Conservation (phyloP, 306 rosid species). For the Alnus rubra region DNA sequence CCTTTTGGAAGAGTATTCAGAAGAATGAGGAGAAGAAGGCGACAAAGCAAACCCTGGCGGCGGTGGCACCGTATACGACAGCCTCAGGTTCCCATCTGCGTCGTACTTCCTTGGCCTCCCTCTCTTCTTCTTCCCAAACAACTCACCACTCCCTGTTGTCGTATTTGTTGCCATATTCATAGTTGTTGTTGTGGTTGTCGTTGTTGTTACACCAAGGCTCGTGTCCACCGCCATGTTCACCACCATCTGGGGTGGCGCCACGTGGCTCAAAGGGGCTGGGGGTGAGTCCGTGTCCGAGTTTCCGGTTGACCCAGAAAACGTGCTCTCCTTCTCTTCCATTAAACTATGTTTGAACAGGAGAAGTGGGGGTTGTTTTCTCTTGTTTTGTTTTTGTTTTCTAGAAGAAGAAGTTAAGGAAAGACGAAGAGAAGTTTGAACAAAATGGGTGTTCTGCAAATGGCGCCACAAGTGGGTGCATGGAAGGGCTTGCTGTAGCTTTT, state of each 20-base stretch:
- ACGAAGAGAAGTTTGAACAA: conserved; percentile 45
- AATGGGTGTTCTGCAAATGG: conserved; percentile 54
- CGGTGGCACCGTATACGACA: conserved; percentile 29
- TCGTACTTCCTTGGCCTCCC: conserved; percentile 90
- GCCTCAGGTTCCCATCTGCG: conserved; percentile 58
- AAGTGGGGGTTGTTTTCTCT: not conserved
- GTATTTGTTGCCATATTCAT: not conserved
- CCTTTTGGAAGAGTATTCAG: conserved; percentile 50
- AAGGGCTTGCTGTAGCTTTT: conserved; percentile 3
- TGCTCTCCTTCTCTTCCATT: conserved; percentile 59
- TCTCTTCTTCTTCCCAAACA: conserved; percentile 70
- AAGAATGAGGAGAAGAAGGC: conserved; percentile 34
- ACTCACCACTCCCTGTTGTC: conserved; percentile 41
- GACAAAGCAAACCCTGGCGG: conserved; percentile 60
- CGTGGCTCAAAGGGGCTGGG: conserved; percentile 26
- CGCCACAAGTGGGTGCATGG: conserved; percentile 53
- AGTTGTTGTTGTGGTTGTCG: too few species aligned
- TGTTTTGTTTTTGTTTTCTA: not conserved
- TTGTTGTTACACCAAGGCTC: conserved; percentile 5
- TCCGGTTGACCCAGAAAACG: conserved; percentile 38
- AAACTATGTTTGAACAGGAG: not conserved
- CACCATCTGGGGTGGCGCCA: conserved; percentile 27
- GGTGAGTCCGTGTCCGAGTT: conserved; percentile 44
- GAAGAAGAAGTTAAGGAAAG: conserved; percentile 27
- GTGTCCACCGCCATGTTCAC: conserved; percentile 22